Evolutionary conservation across 1,284 basidiomycete species (phyloP).

Genomic region (Cystobasidium sp.): DNA sequence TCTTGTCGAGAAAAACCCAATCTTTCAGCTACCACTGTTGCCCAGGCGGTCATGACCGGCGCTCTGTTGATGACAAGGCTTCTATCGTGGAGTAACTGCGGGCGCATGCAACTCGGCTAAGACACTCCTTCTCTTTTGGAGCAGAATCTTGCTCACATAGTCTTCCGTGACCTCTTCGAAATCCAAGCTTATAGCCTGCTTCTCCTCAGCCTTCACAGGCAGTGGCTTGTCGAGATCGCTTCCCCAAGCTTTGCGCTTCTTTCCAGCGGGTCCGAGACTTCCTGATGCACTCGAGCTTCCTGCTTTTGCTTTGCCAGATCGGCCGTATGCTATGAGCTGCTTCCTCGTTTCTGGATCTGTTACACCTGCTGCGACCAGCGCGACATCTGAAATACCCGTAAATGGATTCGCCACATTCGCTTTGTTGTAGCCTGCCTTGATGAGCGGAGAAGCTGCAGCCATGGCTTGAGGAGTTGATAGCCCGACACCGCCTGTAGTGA

Average conservation of each 20-base stretch:
- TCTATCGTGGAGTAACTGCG: conserved; percentile 66
- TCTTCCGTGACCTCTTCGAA: conserved; percentile 75
- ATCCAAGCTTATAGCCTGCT: conserved; percentile 65
- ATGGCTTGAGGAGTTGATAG: conserved; percentile 76
- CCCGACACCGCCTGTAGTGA: conserved; percentile 54
- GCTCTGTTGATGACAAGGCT: conserved; percentile 81
- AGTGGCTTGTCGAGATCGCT: conserved; percentile 66
- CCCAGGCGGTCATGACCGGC: conserved; percentile 93
- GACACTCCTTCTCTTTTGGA: background rate
- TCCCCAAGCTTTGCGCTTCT: conserved; percentile 32
- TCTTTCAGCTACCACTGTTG: conserved; percentile 78
- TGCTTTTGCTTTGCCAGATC: conserved; percentile 47
- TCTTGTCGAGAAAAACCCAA: conserved; percentile 85
- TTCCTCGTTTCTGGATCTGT: conserved; percentile 56
- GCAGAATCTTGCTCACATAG: conserved; percentile 59
- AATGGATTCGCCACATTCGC: conserved; percentile 45
- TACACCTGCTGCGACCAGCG: conserved; percentile 41
- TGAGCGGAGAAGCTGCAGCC: conserved; percentile 73
- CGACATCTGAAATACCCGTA: conserved; percentile 42
- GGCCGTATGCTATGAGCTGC: conserved; percentile 65
- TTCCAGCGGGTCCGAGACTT: conserved; percentile 3
- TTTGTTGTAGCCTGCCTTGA: conserved; percentile 57
- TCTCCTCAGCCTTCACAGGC: conserved; percentile 62
- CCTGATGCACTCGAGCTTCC: conserved; percentile 52
- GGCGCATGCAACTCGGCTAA: background rate